Evolutionary conservation across 768 basidiomycete species (phyloP), one percentile per base, ranked within the genome.

Genomic region (Mycena maculata): DNA sequence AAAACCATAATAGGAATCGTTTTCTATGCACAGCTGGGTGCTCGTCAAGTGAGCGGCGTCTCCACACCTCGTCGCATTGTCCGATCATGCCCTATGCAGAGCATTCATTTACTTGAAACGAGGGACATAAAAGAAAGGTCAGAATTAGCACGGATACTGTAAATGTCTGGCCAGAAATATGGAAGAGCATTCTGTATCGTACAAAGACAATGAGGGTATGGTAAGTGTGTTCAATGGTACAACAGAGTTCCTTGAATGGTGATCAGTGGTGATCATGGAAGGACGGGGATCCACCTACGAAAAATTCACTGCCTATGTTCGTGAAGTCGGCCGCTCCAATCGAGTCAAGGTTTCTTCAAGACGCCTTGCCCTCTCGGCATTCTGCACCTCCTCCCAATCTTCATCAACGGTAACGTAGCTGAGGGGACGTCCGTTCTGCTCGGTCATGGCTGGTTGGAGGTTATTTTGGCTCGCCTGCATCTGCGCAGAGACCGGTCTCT

Each of bases 341-440:
- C 73, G 80, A 42, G 83, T 78, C 73, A 91, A 77, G 10, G 88
- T 87, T 69, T 88, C 86, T 74, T 89, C 90, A 53, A 90, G 76
- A 48, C 75, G 75, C 56, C 80, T 77, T 15, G 87, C 87, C 48
- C 87, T 78, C 58, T 87, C 86, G 18, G 85, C 85, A 74, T 88
- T 82, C 59, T 81, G 78, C 25, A 85, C 79, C 61, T 79, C 84
- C 70, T 90, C 86, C 87, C 87, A 88, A 33, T 86, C 82, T 60
- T 86, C 85, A 69, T 88, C 88, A 45, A 73, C 77, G 65, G 86
- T 88, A 57, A 74, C 70, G 74, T 89, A 89, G 76, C 88, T 89
- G 59, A 83, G 60, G n/a, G 87, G 87, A 33, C 87, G 76, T 28
- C 81, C 80, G 54, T 60, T 76, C 63, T 66, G 74, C 31, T 71